phyloP scores from a whole-genome alignment of 805 yeast genomes.

The Yarrowia porcina region DNA sequence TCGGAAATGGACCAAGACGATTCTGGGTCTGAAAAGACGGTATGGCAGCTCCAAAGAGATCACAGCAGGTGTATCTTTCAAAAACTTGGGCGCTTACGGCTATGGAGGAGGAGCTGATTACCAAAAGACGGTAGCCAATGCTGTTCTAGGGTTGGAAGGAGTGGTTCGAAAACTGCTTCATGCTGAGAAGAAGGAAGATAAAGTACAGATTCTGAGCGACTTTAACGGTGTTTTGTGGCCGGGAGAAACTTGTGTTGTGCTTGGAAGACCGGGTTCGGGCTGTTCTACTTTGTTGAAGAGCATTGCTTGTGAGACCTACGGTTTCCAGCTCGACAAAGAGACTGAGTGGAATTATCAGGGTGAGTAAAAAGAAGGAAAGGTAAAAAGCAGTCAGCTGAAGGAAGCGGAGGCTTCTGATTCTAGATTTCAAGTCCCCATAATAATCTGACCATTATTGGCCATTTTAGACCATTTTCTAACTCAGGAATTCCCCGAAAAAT shows the following conservation, averaged over 20 bases:
- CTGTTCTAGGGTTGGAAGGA: constrained; percentile 32
- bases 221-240: constrained; percentile 56
- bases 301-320: constrained; percentile 54
- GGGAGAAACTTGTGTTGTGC: constrained; percentile 67
- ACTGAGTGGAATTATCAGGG: constrained; percentile 45
- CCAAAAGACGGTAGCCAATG: constrained; percentile 57
- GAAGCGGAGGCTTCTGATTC: no score
- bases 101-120: constrained; percentile 62
- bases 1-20: constrained; percentile 60
- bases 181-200: constrained; percentile 41
- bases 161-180: constrained; percentile 26
- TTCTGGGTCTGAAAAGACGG: constrained; percentile 49
- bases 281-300: constrained; percentile 61
- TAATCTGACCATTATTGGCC: no score
- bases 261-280: constrained; percentile 79
- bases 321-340: constrained; percentile 48
- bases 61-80: constrained; percentile 60
- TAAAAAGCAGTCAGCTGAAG: no score
- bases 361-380: neutral
- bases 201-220: constrained; percentile 43
- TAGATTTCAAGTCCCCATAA: no score
- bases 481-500: constrained; percentile 46
- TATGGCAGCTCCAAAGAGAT: constrained; percentile 60
- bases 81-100: constrained; percentile 61
- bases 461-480: no score